Percentiles rank a stretch among this genome's conserved stretches.
Evolutionary conservation across 495 filamentous ascomycete species (phyloP).

Genomic region (Articulospora tetracladia): DNA sequence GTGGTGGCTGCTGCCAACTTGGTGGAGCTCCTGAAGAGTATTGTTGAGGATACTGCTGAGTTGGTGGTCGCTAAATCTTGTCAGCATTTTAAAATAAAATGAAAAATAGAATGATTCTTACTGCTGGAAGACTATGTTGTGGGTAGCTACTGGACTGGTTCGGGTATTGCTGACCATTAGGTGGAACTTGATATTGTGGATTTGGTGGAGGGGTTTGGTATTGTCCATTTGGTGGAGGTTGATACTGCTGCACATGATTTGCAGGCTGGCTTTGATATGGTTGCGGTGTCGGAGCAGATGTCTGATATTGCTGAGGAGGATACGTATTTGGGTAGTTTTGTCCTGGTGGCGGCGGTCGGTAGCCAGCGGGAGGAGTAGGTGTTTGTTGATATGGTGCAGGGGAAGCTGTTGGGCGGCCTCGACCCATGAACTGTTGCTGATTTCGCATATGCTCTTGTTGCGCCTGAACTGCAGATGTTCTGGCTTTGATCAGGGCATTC

Average conservation of each 20-base stretch:
- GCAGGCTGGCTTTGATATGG: constrained; percentile 11
- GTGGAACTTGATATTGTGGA: background rate
- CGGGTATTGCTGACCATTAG: constrained; percentile 6
- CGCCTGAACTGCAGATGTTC: constrained; percentile 67
- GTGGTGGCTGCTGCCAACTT: constrained; percentile 18
- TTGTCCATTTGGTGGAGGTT: constrained; percentile 1
- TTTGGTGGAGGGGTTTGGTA: constrained; percentile 19
- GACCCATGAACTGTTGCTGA: constrained; percentile 59
- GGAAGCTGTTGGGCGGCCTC: constrained; percentile 48
- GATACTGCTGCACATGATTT: background rate
- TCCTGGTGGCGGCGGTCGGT: constrained; percentile 11
- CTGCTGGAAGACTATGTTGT: constrained; percentile 18
- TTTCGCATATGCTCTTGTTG: constrained; percentile 62
- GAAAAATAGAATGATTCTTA: constrained; percentile 2
- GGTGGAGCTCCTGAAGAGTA: constrained; percentile 1
- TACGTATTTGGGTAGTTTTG: constrained; percentile 31
- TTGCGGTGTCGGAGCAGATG: background rate
- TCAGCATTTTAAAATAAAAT: background rate
- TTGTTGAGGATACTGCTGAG: constrained; percentile 18
- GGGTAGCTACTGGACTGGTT: constrained; percentile 3
- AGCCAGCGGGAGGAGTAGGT: constrained; percentile 61
- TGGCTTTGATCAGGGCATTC: constrained; percentile 84
- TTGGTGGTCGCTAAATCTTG: constrained; percentile 7
- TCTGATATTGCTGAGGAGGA: constrained; percentile 6
- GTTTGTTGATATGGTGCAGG: constrained; percentile 57